A percentile compares a stretch with the other conserved stretches of the same genome.
Evolutionary conservation across 768 basidiomycete species (phyloP).

Genomic region (Suillus spraguei): DNA sequence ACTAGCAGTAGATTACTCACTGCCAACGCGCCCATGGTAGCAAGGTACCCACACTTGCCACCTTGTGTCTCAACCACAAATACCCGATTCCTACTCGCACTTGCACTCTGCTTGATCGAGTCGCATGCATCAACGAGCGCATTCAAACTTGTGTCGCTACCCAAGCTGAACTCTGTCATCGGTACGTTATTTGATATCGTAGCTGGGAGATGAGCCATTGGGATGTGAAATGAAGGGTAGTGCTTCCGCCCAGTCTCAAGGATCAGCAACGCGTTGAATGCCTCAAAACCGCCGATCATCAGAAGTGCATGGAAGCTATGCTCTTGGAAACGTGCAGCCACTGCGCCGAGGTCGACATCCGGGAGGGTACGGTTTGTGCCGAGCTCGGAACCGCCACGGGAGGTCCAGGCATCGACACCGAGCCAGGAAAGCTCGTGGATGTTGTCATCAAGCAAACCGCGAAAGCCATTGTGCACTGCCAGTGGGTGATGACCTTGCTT

Average conservation of each 20-base stretch:
- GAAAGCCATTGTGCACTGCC: slow-evolving; percentile 94
- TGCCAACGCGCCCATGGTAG: slow-evolving; percentile 93
- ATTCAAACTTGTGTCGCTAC: slow-evolving; percentile 97
- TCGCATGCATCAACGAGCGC: slow-evolving; percentile 97
- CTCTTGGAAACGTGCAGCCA: slow-evolving; percentile 92
- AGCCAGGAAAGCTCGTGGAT: slow-evolving; percentile 91
- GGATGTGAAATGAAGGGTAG: slow-evolving; percentile 94
- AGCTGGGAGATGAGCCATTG: slow-evolving; percentile 94
- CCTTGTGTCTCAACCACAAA: slow-evolving; percentile 99
- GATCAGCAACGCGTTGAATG: slow-evolving; percentile 77
- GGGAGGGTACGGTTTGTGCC: slow-evolving; percentile 94
- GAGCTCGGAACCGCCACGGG: slow-evolving; percentile 95
- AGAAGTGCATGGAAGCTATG: slow-evolving; percentile 77
- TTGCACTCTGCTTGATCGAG: slow-evolving; percentile 97
- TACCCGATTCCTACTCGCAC: slow-evolving; percentile 92
- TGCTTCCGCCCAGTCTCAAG: slow-evolving; percentile 78
- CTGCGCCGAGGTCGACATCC: slow-evolving; percentile 80
- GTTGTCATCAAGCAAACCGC: slow-evolving; percentile 89
- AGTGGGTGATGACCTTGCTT: slow-evolving; percentile 92
- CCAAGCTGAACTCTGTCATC: slow-evolving; percentile 93
- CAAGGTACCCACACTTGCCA: slow-evolving; percentile 94
- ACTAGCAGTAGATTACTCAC: slow-evolving; percentile 48
- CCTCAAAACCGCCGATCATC: slow-evolving; percentile 96
- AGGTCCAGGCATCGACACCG: slow-evolving; percentile 95
- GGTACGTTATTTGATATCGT: slow-evolving; percentile 99